Conservation (phyloP, 1,139 yeast species). For the Diutina mesorugosa region DNA sequence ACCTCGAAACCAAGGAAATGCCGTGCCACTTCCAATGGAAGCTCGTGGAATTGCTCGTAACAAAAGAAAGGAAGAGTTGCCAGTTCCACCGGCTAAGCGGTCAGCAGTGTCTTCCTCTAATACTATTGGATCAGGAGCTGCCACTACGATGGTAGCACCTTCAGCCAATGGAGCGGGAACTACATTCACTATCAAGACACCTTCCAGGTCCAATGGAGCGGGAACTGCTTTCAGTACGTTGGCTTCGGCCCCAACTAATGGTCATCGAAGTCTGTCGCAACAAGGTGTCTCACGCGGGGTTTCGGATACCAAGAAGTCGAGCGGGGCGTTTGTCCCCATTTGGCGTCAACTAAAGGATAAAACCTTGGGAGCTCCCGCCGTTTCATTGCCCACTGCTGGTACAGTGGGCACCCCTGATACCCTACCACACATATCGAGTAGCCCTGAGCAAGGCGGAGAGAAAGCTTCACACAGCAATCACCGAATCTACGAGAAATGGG, state of each 20-base stretch:
- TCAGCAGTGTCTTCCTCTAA: background rate
- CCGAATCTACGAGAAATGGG: background rate
- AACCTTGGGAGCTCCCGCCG: background rate
- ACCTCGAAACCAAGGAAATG: background rate
- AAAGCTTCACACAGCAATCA: no score
- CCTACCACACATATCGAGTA: background rate
- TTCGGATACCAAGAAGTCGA: background rate
- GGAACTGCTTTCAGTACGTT: background rate
- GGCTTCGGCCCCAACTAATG: background rate
- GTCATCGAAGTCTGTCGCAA: background rate
- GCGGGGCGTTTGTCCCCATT: background rate
- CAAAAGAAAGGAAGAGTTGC: background rate
- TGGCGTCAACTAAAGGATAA: background rate
- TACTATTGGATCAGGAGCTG: background rate
- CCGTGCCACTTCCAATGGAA: background rate
- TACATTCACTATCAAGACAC: background rate
- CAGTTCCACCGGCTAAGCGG: background rate
- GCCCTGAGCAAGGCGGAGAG: background rate
- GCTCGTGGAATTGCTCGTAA: background rate
- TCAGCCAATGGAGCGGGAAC: background rate
- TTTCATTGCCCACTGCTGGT: background rate
- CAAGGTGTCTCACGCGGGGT: background rate
- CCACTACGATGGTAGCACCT: background rate
- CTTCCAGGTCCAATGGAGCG: background rate
- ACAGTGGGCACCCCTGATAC: background rate